Percentiles rank a stretch among this genome's conserved stretches.
These are phyloP conservation scores for Penicillium canescens DNA, from an alignment of 495 filamentous ascomycete genomes.

Conservation along the genomic window DNA sequence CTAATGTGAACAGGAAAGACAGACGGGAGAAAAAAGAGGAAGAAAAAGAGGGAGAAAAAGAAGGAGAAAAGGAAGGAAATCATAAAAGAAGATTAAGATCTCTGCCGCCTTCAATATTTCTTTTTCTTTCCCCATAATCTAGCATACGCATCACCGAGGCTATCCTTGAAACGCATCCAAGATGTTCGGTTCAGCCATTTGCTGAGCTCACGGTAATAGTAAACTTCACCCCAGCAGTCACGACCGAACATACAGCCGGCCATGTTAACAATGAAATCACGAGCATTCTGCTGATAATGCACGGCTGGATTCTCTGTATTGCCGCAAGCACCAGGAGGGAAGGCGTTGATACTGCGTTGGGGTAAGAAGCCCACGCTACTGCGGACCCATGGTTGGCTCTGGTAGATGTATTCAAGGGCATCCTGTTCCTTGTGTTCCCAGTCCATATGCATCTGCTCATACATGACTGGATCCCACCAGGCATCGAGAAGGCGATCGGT, in stretches of 20 bases:
- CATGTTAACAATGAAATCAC: conserved; percentile 99
- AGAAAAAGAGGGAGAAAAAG: no score
- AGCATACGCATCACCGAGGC: conserved; percentile 25
- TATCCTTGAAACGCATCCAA: conserved; percentile 64
- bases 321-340: conserved; percentile 85
- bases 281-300: conserved; percentile 82
- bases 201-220: conserved; percentile 85
- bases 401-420: conserved; percentile 89
- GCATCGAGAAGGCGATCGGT: conserved; percentile 90
- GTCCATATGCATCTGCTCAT: conserved; percentile 98
- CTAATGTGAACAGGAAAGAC: neutral
- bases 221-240: conserved; percentile 98
- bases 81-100: neutral
- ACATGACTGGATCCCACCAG: conserved; percentile 98
- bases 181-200: conserved; percentile 78
- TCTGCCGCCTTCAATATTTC: neutral
- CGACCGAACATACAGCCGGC: conserved; percentile 95
- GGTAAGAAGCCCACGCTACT: conserved; percentile 85
- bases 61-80: neutral
- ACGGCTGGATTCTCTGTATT: conserved; percentile 71
- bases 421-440: conserved; percentile 99
- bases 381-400: conserved; percentile 89
- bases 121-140: conserved; percentile 6
- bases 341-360: conserved; percentile 91
- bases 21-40: no score